phyloP scores from a whole-genome alignment of 805 yeast genomes.

The Hanseniaspora valbyensis region DNA sequence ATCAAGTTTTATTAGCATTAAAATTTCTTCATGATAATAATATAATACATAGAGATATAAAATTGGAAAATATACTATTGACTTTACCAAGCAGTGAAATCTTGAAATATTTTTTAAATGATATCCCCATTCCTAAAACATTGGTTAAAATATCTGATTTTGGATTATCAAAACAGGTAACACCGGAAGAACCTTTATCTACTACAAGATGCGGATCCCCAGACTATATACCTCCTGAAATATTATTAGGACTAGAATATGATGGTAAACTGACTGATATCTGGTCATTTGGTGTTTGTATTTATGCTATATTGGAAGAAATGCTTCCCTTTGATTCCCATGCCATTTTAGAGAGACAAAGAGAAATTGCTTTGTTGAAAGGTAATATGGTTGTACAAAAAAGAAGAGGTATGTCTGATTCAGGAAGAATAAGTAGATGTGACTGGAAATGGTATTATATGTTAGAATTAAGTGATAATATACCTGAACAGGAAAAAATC shows the following conservation, averaged over 20 bases:
- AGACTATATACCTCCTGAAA: slow-evolving; percentile 91
- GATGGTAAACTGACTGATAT: slow-evolving; percentile 86
- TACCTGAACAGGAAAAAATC: not conserved
- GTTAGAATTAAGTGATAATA: slow-evolving; percentile 27
- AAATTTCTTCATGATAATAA: slow-evolving; percentile 54
- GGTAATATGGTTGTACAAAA: slow-evolving; percentile 9
- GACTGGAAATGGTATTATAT: slow-evolving; percentile 78
- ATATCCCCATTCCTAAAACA: slow-evolving; percentile 16
- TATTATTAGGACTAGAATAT: slow-evolving; percentile 79
- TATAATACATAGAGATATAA: slow-evolving; percentile 83
- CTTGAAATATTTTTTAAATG: slow-evolving; percentile 21
- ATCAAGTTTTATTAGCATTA: slow-evolving; percentile 61
- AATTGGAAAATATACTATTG: slow-evolving; percentile 71
- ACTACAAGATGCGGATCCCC: slow-evolving; percentile 92
- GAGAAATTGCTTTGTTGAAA: slow-evolving; percentile 21
- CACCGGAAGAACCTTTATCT: slow-evolving; percentile 42
- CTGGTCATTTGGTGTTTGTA: slow-evolving; percentile 92
- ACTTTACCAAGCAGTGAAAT: slow-evolving; percentile 31
- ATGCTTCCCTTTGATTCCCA: slow-evolving; percentile 81
- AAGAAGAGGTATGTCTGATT: slow-evolving; percentile 41
- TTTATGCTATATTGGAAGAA: slow-evolving; percentile 74
- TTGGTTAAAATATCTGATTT: slow-evolving; percentile 68
- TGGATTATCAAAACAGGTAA: slow-evolving; percentile 67
- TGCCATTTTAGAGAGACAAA: slow-evolving; percentile 27
- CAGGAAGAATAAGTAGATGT: slow-evolving; percentile 83